Evolutionary conservation across 345 rosid species (phyloP), one percentile per base, ranked within the genome.

Genomic region (Eucalyptus lansdowneana): DNA sequence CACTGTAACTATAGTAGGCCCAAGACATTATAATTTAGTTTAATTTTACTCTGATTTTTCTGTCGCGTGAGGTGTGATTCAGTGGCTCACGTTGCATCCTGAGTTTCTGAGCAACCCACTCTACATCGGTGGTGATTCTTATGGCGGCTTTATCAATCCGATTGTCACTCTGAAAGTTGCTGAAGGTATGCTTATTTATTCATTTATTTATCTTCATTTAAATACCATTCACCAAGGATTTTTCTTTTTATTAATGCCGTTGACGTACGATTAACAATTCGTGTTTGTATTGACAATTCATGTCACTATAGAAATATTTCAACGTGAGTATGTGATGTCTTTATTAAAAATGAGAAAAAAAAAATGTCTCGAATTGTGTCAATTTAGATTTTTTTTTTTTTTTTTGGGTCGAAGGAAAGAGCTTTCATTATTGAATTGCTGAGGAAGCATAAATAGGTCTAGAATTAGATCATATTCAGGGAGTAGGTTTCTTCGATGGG

Each of bases 41-140:
- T 1, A 25, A 27, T 21, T 17, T 44, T 2, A 22, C 42, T 72
- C 81, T 34, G 25, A 72, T 45, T 22, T 3, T 42, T 40, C 21
- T 31, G 42, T 69, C 19, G 42, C 80, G 1, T 9, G 80, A 14
- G 88, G 15, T 40, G 25, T n/a, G 54, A 44, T 67, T 3, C 24
- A 91, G 93, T 92, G 94, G 94, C 91, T 93, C 8, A 14, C 44
- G 37, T 88, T 42, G 40, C 94, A 92, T 83, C 91, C 92, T 17
- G 80, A 88, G 22, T 92, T 91, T 50, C 89, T 65, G 9, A 31
- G 22, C 29, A 93, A 90, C 89, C 76, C 88, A 42, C 92, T 92
- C 72, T 93, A 91, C 50, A 54, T 93, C 15, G 86, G 91, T 7
- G 94, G 94, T 4, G 94, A 90, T 50, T 93, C 94, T 6, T 93